These are phyloP conservation scores for Protomyces lactucae-debilis DNA, from an alignment of 1,139 yeast genomes.

Conservation along the genomic window DNA sequence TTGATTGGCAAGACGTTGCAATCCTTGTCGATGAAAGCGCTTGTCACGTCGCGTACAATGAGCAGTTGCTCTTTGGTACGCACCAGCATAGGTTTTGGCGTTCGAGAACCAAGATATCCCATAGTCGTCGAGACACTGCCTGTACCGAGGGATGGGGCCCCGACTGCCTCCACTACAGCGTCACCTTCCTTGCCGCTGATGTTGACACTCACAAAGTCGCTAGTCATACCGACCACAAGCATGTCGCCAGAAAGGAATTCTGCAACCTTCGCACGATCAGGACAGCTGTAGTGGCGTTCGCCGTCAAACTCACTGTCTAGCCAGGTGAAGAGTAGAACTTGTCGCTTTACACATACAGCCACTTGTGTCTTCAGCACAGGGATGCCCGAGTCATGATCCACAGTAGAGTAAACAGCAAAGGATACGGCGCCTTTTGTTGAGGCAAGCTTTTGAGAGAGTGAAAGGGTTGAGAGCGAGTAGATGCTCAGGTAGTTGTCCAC, in stretches of 20 bases:
- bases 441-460: constrained; percentile 38
- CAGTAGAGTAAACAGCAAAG: constrained; percentile 36
- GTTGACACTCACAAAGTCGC: constrained; percentile 37
- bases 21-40: constrained; percentile 34
- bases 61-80: constrained; percentile 34
- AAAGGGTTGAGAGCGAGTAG: constrained; percentile 39
- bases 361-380: constrained; percentile 37
- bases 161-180: constrained; percentile 28
- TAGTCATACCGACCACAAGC: constrained; percentile 39
- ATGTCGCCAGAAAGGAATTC: constrained; percentile 41
- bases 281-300: constrained; percentile 39
- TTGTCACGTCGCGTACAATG: constrained; percentile 36
- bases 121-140: constrained; percentile 31
- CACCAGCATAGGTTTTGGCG: constrained; percentile 30
- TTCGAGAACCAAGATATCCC: constrained; percentile 29
- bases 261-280: constrained; percentile 40
- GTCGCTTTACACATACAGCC: constrained; percentile 41
- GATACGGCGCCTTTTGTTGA: constrained; percentile 41
- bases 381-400: constrained; percentile 25
- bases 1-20: constrained; percentile 32
- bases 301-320: constrained; percentile 38
- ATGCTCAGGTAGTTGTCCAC: constrained; percentile 40
- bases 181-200: constrained; percentile 25
- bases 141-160: constrained; percentile 27
- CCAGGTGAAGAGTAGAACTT: constrained; percentile 43